A percentile compares a stretch with the other conserved stretches of the same genome.
These are phyloP conservation scores for Agrocybe praecox DNA, from an alignment of 768 basidiomycete genomes.

Conservation along the genomic window DNA sequence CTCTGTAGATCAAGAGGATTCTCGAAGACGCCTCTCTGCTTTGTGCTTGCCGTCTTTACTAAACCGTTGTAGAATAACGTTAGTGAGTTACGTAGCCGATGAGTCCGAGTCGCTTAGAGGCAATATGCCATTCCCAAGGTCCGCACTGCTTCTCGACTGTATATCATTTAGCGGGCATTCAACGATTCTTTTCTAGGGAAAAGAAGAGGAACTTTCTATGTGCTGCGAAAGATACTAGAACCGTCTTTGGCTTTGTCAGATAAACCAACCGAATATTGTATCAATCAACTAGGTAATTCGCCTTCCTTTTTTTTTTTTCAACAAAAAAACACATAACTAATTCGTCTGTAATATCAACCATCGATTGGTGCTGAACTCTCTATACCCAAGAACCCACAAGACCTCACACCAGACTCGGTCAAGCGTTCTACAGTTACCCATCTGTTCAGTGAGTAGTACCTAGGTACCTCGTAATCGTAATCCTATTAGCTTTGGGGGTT, in stretches of 20 bases:
- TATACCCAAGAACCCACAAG: slow-evolving; percentile 49
- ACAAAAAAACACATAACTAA: too few species aligned
- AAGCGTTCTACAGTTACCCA: slow-evolving; percentile 80
- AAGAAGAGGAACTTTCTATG: slow-evolving; percentile 90
- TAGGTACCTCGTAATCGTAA: too few species aligned
- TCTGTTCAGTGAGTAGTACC: too few species aligned
- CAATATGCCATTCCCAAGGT: slow-evolving; percentile 87
- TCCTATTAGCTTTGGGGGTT: too few species aligned
- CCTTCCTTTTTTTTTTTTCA: too few species aligned
- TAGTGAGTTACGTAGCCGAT: slow-evolving; percentile 83
- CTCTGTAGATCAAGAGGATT: slow-evolving; percentile 61
- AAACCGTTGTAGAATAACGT: slow-evolving; percentile 68
- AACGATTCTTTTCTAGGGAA: slow-evolving; percentile 43
- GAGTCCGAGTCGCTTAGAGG: slow-evolving; percentile 86
- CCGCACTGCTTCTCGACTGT: neutral
- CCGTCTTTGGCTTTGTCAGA: slow-evolving; percentile 73
- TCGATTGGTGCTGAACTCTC: slow-evolving; percentile 30
- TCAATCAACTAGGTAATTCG: slow-evolving; percentile 63
- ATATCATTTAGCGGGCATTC: neutral
- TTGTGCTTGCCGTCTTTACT: slow-evolving; percentile 73
- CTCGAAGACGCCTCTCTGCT: slow-evolving; percentile 70
- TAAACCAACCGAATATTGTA: slow-evolving; percentile 56
- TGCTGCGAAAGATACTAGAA: slow-evolving; percentile 74
- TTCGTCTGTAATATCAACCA: slow-evolving; percentile 2
- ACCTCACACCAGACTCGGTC: slow-evolving; percentile 69